phyloP scores from a whole-genome alignment of 2,329 filamentous ascomycete species.

The Fusarium cyanostomum region DNA sequence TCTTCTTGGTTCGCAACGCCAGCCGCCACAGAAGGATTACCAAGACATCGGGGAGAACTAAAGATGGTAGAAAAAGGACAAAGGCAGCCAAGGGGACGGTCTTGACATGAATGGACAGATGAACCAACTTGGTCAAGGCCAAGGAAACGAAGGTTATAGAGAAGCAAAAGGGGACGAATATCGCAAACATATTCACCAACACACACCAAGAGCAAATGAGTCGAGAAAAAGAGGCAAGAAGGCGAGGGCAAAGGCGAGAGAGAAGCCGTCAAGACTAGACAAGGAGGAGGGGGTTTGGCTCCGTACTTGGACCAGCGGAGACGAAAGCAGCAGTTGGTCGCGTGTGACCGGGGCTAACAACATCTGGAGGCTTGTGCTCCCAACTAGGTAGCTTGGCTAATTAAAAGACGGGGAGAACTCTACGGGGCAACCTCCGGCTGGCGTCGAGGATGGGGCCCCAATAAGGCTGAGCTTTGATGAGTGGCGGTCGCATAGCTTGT shows the following conservation, averaged over 20 bases:
- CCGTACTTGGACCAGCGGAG: not conserved
- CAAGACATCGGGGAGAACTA: constrained; percentile 42
- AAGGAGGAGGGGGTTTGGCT: not conserved
- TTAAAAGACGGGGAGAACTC: constrained; percentile 7
- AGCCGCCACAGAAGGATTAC: constrained; percentile 41
- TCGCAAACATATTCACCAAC: constrained; percentile 33
- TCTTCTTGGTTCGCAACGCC: constrained; percentile 41
- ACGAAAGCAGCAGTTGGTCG: constrained; percentile 41
- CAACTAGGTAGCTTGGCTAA: constrained; percentile 2
- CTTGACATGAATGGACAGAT: constrained; percentile 43
- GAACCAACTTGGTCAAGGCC: constrained; percentile 43
- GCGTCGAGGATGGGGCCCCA: not conserved
- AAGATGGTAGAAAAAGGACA: constrained; percentile 44
- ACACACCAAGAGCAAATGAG: not conserved
- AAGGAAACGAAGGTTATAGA: constrained; percentile 44
- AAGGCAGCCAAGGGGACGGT: constrained; percentile 39
- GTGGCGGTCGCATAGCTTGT: constrained; percentile 15
- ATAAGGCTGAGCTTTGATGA: constrained; percentile 12
- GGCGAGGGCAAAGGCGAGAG: constrained; percentile 3
- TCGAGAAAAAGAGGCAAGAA: not conserved
- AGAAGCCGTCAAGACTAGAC: not conserved
- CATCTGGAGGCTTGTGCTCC: constrained; percentile 4
- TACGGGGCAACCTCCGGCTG: too few relatives aligned
- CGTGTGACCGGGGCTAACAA: constrained; percentile 16
- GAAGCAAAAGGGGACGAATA: constrained; percentile 44